Evolutionary conservation across 106 monocot species (phyloP).

Genomic region (Dioscorea alata): DNA sequence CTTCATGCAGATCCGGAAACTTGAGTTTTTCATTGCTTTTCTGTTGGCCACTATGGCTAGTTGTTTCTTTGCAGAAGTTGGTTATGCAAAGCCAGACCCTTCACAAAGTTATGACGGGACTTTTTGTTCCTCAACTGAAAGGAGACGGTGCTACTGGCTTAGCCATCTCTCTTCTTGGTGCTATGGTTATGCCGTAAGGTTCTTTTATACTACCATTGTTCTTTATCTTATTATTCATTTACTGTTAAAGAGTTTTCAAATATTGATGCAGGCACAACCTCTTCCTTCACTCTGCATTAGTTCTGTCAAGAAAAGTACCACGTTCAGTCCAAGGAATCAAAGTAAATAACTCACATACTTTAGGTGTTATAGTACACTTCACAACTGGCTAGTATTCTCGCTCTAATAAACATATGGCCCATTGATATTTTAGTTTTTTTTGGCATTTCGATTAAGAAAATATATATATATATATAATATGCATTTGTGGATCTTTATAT

Average conservation of each 20-base stretch:
- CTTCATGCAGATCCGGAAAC: conserved; percentile 77
- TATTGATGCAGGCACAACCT: conserved; percentile 73
- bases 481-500: neutral
- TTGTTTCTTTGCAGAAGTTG: conserved; percentile 81
- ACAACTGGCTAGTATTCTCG: neutral
- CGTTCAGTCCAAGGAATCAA: conserved; percentile 83
- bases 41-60: conserved; percentile 69
- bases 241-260: neutral
- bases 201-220: conserved; percentile 3
- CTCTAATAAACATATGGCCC: too few species aligned
- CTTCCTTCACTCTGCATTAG: conserved; percentile 95
- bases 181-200: conserved; percentile 99
- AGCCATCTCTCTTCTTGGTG: conserved; percentile 93
- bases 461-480: too few species aligned
- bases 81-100: conserved; percentile 68
- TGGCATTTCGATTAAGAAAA: too few species aligned
- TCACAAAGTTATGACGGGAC: conserved; percentile 68
- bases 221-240: conserved; percentile 3
- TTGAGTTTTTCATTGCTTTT: conserved; percentile 79
- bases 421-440: too few species aligned
- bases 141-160: conserved; percentile 93
- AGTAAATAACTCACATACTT: conserved; percentile 32
- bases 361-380: too few species aligned
- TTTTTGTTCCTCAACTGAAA: conserved; percentile 91
- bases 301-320: conserved; percentile 86